phyloP scores from a whole-genome alignment of 2,329 filamentous ascomycete species.

The Coccinonectria pachysandricola region DNA sequence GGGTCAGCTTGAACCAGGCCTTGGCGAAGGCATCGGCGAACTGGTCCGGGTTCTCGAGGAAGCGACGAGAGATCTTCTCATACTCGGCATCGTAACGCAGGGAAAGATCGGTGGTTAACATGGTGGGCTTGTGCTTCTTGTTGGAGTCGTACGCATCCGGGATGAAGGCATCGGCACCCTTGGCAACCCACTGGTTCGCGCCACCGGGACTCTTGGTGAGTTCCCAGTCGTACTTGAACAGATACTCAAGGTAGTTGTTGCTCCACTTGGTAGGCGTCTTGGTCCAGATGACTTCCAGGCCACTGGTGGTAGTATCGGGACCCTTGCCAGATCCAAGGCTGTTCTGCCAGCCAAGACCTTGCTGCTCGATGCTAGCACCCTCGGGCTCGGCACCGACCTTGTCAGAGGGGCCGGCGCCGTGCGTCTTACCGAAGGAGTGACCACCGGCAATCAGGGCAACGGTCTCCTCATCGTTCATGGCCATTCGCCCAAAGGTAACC shows the following conservation, averaged over 20 bases:
- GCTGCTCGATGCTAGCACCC: constrained; percentile 50
- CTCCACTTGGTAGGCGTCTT: constrained; percentile 67
- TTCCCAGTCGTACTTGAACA: constrained; percentile 73
- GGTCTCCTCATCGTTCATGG: constrained; percentile 75
- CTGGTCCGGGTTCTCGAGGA: constrained; percentile 57
- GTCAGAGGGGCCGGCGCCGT: constrained; percentile 57
- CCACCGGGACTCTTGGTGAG: constrained; percentile 64
- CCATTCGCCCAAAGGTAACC: constrained; percentile 67
- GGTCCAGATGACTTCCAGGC: constrained; percentile 73
- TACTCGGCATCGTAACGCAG: constrained; percentile 62
- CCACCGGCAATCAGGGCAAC: constrained; percentile 70
- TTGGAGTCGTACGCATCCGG: constrained; percentile 59
- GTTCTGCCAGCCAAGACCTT: constrained; percentile 67
- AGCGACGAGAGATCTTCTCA: constrained; percentile 67
- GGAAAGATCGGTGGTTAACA: constrained; percentile 67
- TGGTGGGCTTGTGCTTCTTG: constrained; percentile 65
- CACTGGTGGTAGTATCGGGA: constrained; percentile 63
- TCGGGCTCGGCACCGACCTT: constrained; percentile 56
- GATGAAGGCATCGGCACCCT: constrained; percentile 55
- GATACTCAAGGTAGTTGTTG: constrained; percentile 63
- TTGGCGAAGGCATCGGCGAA: constrained; percentile 59
- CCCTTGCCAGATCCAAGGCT: constrained; percentile 55
- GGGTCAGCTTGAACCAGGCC: constrained; percentile 76
- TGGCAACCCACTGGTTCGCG: constrained; percentile 70
- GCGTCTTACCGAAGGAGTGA: constrained; percentile 72